A percentile compares a stretch with the other conserved stretches of the same genome.
phyloP scores from a whole-genome alignment of 208 protist genomes.

The Trypanosoma lewisi region DNA sequence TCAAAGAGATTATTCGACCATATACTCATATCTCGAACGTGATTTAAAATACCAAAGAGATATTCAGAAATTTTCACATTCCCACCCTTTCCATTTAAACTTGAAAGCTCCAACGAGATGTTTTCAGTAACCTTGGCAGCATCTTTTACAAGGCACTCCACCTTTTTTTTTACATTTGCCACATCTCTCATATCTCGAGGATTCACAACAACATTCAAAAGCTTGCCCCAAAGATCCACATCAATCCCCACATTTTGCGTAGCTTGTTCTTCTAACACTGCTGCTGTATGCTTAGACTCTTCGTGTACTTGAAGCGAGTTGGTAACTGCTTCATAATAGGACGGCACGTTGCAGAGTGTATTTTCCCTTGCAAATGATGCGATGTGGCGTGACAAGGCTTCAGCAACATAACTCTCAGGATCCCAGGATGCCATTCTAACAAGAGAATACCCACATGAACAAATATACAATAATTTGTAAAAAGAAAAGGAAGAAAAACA shows the following conservation, averaged over 20 bases:
- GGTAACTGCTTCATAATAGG: slow-evolving; percentile 33
- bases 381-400: slow-evolving; percentile 26
- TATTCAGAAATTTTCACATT: slow-evolving; percentile 10
- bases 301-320: slow-evolving; percentile 24
- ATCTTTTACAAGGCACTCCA: slow-evolving; percentile 2
- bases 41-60: slow-evolving; percentile 6
- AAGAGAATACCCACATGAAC: too few species aligned
- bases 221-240: slow-evolving; percentile 7
- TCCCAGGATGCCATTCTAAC: slow-evolving; percentile 33
- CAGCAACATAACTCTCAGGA: slow-evolving; percentile 36
- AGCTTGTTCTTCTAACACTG: slow-evolving; percentile 12
- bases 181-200: not conserved
- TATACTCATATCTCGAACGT: slow-evolving; percentile 4
- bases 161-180: slow-evolving; percentile 3
- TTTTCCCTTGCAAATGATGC: slow-evolving; percentile 11
- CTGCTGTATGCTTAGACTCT: slow-evolving; percentile 16
- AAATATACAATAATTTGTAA: slow-evolving; percentile 8
- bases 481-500: slow-evolving; percentile 12
- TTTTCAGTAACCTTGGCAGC: not conserved
- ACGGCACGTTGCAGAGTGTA: slow-evolving; percentile 1
- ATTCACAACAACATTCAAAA: slow-evolving; percentile 15
- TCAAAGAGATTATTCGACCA: slow-evolving; percentile 9
- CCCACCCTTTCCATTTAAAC: slow-evolving; percentile 12
- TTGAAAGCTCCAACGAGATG: slow-evolving; percentile 11
- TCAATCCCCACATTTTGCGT: slow-evolving; percentile 13